Evolutionary conservation across 2,329 filamentous ascomycete species (phyloP).

Genomic region (Xylaria sp.): DNA sequence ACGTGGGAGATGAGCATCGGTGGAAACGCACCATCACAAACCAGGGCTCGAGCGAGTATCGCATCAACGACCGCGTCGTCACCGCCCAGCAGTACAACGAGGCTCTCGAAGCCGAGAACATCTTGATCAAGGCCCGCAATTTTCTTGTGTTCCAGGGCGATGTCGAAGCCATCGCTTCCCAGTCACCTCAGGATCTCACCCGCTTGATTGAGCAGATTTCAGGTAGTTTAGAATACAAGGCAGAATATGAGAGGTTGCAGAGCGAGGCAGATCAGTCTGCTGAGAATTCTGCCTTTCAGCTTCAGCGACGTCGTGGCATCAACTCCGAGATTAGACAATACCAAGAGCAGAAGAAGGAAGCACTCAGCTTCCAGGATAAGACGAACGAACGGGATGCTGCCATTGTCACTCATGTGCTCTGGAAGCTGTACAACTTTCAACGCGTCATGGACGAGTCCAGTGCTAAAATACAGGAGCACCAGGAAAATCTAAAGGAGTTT

Average conservation of each 20-base stretch:
- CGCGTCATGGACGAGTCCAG: conserved; percentile 92
- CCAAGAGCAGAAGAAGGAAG: conserved; percentile 94
- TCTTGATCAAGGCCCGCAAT: conserved; percentile 96
- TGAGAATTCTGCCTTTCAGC: conserved; percentile 88
- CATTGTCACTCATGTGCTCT: conserved; percentile 91
- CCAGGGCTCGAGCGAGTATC: conserved; percentile 90
- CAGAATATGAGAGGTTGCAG: conserved; percentile 92
- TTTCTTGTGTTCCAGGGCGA: conserved; percentile 99
- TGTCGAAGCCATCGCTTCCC: conserved; percentile 94
- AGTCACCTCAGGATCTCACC: conserved; percentile 93
- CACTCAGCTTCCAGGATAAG: conserved; percentile 92
- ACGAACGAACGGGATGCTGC: conserved; percentile 90
- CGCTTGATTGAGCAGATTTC: conserved; percentile 97
- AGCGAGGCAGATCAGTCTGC: conserved; percentile 84
- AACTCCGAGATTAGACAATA: conserved; percentile 99
- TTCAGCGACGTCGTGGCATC: conserved; percentile 90
- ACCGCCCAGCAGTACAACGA: conserved; percentile 94
- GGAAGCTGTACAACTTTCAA: conserved; percentile 97
- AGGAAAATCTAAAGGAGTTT: conserved; percentile 94
- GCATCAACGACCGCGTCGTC: conserved; percentile 92
- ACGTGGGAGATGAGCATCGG: conserved; percentile 91
- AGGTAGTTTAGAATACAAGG: conserved; percentile 92
- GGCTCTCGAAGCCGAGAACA: conserved; percentile 90
- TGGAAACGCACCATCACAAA: conserved; percentile 97
- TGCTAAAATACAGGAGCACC: conserved; percentile 88